Base-by-base conservation (phyloP, 2,329 filamentous ascomycete genomes). In the Raffaelea deltoideospora region DNA sequence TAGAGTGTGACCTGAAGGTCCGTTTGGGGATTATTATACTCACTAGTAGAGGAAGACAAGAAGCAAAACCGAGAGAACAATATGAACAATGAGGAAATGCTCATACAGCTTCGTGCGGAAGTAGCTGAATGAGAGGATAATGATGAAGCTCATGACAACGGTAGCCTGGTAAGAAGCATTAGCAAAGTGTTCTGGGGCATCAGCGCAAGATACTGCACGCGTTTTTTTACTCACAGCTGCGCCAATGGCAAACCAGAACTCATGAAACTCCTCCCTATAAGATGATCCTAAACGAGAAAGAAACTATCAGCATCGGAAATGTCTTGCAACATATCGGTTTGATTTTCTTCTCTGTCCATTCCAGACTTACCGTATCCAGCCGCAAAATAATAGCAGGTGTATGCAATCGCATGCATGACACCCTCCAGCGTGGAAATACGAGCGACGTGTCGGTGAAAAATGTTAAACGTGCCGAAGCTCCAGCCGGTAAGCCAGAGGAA, bases 401-500 rank as follows among this genome's bases (percentile, higher is more conserved):
- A 82, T 0, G 66, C 64, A 1, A 76, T 39, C 0, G 73, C 75
- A 46, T 83, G 78, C 0, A 76, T 50, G 2, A 79, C 59, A 1
- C 72, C 76, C 43, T 79, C 65, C 0, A 73, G 36, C 0, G 74
- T 75, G 6, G 72, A 64, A 2, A 79, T 61, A 17, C 76, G 61
- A 0, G 78, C 76, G 6, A 76, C 60, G 61, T 73, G 75, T 0
- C 77, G 68, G 50, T 82, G 77, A 35, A 79, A 79, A 20, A 72
- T 63, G 43, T 73, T 79, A 47, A 74, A 81, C 0, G 72, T 75
- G 2, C 65, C 63, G 48, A 76, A 80, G 11, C 69, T 72, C 76
- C 77, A 82, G 0, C 76, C 76, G 0, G 78, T 81, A 1, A 74
- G 49, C 71, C 71, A 78, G 37, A 79, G 58, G 14, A 80, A 61